Conservation (phyloP, 352 stramenopile genomes). For the Pythium sukuiense region DNA sequence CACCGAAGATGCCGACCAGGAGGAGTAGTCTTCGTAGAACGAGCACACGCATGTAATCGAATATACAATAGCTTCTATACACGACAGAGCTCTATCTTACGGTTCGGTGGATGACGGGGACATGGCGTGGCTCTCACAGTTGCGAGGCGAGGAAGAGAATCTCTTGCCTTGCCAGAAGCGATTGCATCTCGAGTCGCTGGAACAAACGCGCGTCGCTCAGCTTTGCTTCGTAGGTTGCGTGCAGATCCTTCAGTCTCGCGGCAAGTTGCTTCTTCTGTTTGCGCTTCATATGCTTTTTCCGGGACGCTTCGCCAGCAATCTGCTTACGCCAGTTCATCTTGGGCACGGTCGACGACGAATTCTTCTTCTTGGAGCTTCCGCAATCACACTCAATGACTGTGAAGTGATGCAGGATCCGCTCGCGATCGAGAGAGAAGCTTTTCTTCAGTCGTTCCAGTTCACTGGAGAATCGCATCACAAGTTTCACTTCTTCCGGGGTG, state of each 20-base stretch:
- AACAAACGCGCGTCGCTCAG: constrained; percentile 21
- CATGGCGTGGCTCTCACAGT: not conserved
- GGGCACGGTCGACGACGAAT: not conserved
- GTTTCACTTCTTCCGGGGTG: constrained; percentile 13
- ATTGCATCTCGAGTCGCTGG: constrained; percentile 26
- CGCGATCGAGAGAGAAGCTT: constrained; percentile 15
- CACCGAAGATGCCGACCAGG: constrained; percentile 25
- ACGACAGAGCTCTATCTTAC: constrained; percentile 4
- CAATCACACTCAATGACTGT: constrained; percentile 18
- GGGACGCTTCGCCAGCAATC: constrained; percentile 50
- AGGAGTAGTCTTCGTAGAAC: constrained; percentile 12
- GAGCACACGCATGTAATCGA: not conserved
- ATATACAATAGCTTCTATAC: constrained; percentile 4
- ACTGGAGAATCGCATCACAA: constrained; percentile 24
- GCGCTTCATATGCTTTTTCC: constrained; percentile 72
- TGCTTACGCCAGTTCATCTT: constrained; percentile 53
- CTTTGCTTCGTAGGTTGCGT: constrained; percentile 14
- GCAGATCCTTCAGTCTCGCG: constrained; percentile 29
- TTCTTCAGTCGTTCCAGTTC: constrained; percentile 18
- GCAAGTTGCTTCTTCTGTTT: constrained; percentile 69
- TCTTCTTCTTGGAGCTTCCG: constrained; percentile 16
- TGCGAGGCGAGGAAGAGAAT: constrained; percentile 21
- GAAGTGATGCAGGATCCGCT: constrained; percentile 20
- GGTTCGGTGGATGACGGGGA: not conserved
- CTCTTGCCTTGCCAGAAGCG: constrained; percentile 19